These are phyloP conservation scores for Akebia trifoliata DNA, from an alignment of 164 flowering plant genomes.

Conservation along the genomic window DNA sequence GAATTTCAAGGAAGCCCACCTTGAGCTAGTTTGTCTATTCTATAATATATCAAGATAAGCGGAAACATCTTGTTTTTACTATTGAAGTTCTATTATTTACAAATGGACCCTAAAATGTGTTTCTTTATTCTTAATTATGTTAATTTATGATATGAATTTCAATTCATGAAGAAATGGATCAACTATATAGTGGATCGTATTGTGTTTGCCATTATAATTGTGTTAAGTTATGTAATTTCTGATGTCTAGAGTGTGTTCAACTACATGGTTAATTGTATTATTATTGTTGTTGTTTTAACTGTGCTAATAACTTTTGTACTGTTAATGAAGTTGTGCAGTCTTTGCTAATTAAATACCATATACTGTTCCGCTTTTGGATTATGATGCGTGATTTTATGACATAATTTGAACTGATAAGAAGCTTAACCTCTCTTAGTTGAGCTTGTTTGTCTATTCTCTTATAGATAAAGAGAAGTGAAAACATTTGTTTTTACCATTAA, in stretches of 20 bases:
- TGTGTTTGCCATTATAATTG: too few relatives aligned
- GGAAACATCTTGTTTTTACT: background rate
- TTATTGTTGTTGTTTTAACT: too few relatives aligned
- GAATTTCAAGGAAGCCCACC: background rate
- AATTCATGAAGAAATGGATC: too few relatives aligned
- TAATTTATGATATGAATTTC: too few relatives aligned
- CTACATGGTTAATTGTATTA: too few relatives aligned
- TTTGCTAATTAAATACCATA: too few relatives aligned
- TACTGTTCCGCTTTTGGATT: background rate
- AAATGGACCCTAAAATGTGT: background rate
- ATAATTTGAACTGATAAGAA: background rate
- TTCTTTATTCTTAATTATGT: background rate
- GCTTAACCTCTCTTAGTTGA: background rate
- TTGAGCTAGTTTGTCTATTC: background rate
- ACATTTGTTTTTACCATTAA: background rate
- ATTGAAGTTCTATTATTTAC: background rate
- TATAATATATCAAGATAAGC: background rate
- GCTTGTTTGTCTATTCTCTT: background rate
- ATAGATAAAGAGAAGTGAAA: background rate
- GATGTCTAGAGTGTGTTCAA: too few relatives aligned
- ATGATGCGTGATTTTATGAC: slow-evolving; percentile 12
- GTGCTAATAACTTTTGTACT: too few relatives aligned
- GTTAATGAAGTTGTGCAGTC: too few relatives aligned
- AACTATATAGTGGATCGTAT: too few relatives aligned
- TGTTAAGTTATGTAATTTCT: too few relatives aligned